Evolutionary conservation across 768 basidiomycete genomes (phyloP), one percentile per base, ranked within the genome.

Genomic region (Auricularia sp.): DNA sequence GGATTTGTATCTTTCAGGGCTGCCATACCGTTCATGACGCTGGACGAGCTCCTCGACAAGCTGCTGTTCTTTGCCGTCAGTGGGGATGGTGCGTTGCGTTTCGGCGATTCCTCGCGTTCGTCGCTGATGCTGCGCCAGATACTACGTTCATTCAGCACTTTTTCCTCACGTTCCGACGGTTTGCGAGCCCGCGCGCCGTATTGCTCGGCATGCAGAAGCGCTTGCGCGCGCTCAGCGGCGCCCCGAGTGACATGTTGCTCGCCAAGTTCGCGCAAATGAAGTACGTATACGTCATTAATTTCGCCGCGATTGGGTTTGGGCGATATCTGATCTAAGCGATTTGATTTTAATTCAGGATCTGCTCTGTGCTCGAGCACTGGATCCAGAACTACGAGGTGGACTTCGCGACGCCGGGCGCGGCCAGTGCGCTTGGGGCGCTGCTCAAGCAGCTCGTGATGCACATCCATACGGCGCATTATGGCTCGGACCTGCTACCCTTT

Each of bases 241-340:
- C 87, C 18, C 81, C 83, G 12, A 84, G 84, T 6, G 90, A 93
- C 76, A 87, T 88, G 0, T 87, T 92, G 84, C 88, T 93, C 74
- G 89, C 90, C 7, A 88, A 86, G 69, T 93, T 87, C 74, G 90
- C 89, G 6, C 91, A 93, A 72, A 91, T 93, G 90, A 84, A 87
- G 91, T 90, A 69, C 34, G 73, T 64, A 29, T 16, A 36, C 23
- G 18, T 51, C 18, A 6, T 18, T 51, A 18, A 18, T 18, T 44
- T n/a, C 61, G 21, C 23, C 4, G 4, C 29, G 16, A 51, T 51
- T 18, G 10, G 21, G 21, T 47, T 14, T 12, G 42, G 10, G n/a
- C 23, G 29, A 29, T 29, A 29, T 0, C 18, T 59, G 35, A 42
- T 42, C 39, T 42, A 42, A 7, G 39, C 39, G 39, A 42, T 36